Base-by-base conservation (phyloP, 257 asterid species). In the Plantago ovata region DNA sequence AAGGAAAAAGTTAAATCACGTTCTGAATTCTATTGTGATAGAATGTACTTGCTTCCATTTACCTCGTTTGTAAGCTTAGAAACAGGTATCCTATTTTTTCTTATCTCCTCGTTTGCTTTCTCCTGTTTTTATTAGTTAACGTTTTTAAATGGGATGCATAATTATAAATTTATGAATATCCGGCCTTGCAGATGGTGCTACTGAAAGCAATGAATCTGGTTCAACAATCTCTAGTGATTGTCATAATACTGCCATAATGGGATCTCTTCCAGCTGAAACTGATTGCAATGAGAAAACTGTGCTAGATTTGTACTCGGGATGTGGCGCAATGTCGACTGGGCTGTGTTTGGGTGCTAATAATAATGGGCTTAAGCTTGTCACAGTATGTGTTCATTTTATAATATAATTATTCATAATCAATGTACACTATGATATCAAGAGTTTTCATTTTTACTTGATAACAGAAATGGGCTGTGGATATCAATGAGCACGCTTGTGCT, bases 321-420 rank as follows among this genome's bases (percentile, higher is more conserved):
- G 98, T 76, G 98, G 98, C n/a, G 98, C 83, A 20, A 92, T 92
- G 98, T 85, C 95, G 3, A 92, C 95, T 0, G 96, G 96, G 18
- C 79, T 92, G 21, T 83, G 93, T 56, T 65, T 92, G 9, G 98
- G 96, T 58, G 94, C 95, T 16, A 80, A 76, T 23, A 75, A 72
- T 28, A 23, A 56, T 20, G 95, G 89, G 1, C 91, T 82, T 13
- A 82, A 81, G 14, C 93, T 92, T 33, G 82, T 82, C 14, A 82
- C 96, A 0, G 96, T 90, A 75, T 67, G 87, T 60, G 9, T 2
- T 3, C 28, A n/a, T 19, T 43, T 46, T 51, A 40, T 41, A 14
- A 20, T 12, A 57, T 21, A 22, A 22, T 24, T 0, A 21, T 53
- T 9, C 2, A 22, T 41, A 0, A 10, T 52, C n/a, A n/a, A 19